These are phyloP conservation scores for Podosphaera leucotricha DNA, from an alignment of 2,329 filamentous ascomycete genomes.

Conservation along the genomic window DNA sequence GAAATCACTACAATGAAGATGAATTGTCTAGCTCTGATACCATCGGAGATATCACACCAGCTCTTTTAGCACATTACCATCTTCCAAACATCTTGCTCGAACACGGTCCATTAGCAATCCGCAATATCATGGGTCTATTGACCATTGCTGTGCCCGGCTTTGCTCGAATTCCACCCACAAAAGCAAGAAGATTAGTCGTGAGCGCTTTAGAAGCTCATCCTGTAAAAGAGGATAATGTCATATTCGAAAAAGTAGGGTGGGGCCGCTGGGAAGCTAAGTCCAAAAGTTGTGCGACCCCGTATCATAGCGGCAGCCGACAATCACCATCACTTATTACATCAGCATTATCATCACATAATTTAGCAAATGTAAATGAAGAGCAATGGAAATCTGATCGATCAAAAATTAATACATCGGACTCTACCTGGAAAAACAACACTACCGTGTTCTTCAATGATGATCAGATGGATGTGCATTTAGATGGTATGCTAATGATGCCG, in stretches of 20 bases:
- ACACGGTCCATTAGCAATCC: conserved; percentile 79
- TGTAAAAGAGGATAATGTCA: conserved; percentile 34
- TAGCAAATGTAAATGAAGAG: conserved; percentile 29
- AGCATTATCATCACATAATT: conserved; percentile 20
- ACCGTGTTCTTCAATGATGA: conserved; percentile 54
- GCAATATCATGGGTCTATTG: conserved; percentile 84
- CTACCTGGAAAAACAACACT: conserved; percentile 46
- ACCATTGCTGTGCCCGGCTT: conserved; percentile 87
- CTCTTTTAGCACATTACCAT: conserved; percentile 70
- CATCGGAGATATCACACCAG: conserved; percentile 60
- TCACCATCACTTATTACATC: conserved; percentile 19
- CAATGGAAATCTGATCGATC: conserved; percentile 23
- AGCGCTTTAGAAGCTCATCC: conserved; percentile 63
- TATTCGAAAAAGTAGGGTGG: conserved; percentile 94
- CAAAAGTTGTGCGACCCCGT: conserved; percentile 34
- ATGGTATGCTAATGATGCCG: conserved; percentile 23
- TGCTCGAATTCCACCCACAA: conserved; percentile 65
- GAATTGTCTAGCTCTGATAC: conserved; percentile 32
- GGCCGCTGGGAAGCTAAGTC: conserved; percentile 78
- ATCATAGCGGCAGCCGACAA: conserved; percentile 17
- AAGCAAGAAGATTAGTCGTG: conserved; percentile 80
- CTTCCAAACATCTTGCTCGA: conserved; percentile 74
- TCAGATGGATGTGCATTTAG: conserved; percentile 35
- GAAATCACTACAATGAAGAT: conserved; percentile 24
- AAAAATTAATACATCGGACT: conserved; percentile 26